Conservation (phyloP, 2,329 filamentous ascomycete genomes). For the Fusarium sp. region DNA sequence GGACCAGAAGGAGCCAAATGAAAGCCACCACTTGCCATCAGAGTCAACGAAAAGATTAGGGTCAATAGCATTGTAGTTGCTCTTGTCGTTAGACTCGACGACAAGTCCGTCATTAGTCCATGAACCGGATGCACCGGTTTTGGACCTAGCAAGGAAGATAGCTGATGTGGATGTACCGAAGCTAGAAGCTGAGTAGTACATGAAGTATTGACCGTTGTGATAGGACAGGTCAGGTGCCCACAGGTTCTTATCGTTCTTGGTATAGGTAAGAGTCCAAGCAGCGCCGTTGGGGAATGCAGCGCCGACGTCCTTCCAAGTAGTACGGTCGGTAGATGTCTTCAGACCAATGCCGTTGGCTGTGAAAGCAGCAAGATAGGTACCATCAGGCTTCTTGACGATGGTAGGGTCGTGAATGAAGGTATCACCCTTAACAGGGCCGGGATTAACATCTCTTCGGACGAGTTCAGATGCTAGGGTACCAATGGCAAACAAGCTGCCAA, state of each 20-base stretch:
- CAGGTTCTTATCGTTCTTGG: constrained; percentile 45
- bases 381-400: constrained; percentile 44
- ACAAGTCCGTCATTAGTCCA: constrained; percentile 48
- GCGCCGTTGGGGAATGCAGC: constrained; percentile 47
- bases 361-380: constrained; percentile 43
- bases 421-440: constrained; percentile 43
- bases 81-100: constrained; percentile 35
- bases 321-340: constrained; percentile 49
- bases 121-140: constrained; percentile 44
- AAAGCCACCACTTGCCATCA: constrained; percentile 46
- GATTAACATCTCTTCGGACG: constrained; percentile 17
- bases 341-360: constrained; percentile 44
- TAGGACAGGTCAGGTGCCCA: constrained; percentile 66
- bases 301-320: constrained; percentile 46
- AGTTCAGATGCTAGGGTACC: not conserved
- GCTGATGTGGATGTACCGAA: constrained; percentile 45
- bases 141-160: constrained; percentile 47
- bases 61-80: constrained; percentile 47
- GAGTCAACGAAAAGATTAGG: constrained; percentile 46
- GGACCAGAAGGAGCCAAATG: constrained; percentile 48
- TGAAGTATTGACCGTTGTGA: constrained; percentile 46
- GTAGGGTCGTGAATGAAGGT: constrained; percentile 45
- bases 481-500: constrained; percentile 40
- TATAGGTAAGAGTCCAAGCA: constrained; percentile 47
- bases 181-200: constrained; percentile 49